These are phyloP conservation scores for Chrysanthemum seticuspe DNA, from an alignment of 129 eudicot genomes.

Conservation along the genomic window DNA sequence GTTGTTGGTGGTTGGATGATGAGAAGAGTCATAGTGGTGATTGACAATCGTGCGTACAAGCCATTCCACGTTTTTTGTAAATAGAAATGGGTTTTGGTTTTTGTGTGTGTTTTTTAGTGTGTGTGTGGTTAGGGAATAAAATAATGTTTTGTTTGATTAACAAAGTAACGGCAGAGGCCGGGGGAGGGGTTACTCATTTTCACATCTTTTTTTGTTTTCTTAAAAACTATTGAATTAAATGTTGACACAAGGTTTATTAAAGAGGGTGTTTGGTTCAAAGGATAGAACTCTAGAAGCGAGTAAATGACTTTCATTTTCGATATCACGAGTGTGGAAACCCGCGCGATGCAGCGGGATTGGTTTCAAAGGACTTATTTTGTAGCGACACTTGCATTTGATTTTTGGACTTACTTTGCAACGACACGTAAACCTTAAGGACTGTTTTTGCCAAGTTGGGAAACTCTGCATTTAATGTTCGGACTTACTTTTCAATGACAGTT, in stretches of 20 bases:
- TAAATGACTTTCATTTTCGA: too few species aligned
- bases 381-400: too few species aligned
- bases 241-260: not conserved
- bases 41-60: constrained; percentile 28
- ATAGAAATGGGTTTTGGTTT: constrained; percentile 4
- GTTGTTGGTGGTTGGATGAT: constrained; percentile 6
- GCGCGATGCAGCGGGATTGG: too few species aligned
- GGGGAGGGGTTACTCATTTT: constrained; percentile 21
- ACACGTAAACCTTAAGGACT: too few species aligned
- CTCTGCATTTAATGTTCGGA: too few species aligned
- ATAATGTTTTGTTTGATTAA: not conserved
- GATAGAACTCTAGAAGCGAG: too few species aligned
- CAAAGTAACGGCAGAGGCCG: constrained; percentile 22
- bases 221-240: not conserved
- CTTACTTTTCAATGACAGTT: too few species aligned
- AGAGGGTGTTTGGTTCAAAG: not conserved
- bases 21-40: constrained; percentile 9
- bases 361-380: too few species aligned
- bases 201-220: constrained; percentile 13
- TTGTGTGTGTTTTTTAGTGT: not conserved
- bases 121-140: not conserved
- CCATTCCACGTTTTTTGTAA: constrained; percentile 30
- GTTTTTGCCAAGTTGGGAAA: too few species aligned
- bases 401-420: too few species aligned
- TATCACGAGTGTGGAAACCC: too few species aligned